These are phyloP conservation scores for Macrolepiota albuminosa DNA, from an alignment of 768 basidiomycete species.

Conservation along the genomic window DNA sequence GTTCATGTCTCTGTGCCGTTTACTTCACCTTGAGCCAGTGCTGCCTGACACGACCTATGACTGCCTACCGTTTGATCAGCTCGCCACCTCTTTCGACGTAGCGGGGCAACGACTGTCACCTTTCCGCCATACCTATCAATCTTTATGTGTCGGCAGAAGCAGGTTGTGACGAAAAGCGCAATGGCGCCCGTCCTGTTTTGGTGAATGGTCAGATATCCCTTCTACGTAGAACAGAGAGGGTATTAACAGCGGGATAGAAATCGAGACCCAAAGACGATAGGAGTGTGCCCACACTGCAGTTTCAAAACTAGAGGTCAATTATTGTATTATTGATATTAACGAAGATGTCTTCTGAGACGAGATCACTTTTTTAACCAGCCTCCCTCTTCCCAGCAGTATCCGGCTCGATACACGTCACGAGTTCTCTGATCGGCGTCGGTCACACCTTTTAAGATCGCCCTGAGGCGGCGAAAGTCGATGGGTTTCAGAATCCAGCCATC, in stretches of 20 bases:
- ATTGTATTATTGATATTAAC: too few relatives aligned
- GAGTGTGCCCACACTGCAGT: too few relatives aligned
- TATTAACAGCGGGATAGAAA: too few relatives aligned
- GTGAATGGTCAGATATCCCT: too few relatives aligned
- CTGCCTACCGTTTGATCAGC: too few relatives aligned
- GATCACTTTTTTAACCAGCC: constrained; percentile 47
- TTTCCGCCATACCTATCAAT: neutral
- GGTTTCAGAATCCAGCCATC: constrained; percentile 87
- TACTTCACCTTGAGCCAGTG: too few relatives aligned
- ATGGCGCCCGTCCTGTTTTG: neutral
- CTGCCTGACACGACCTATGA: too few relatives aligned
- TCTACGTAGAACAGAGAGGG: too few relatives aligned
- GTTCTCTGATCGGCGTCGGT: constrained; percentile 46
- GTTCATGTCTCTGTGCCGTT: too few relatives aligned
- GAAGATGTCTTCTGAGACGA: neutral
- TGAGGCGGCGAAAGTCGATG: constrained; percentile 68
- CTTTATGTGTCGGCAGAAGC: neutral
- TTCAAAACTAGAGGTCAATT: too few relatives aligned
- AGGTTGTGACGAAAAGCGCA: neutral
- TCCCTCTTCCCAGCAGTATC: constrained; percentile 57
- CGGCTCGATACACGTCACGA: constrained; percentile 46
- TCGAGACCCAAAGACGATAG: too few relatives aligned
- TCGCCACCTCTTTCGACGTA: too few relatives aligned
- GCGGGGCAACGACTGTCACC: neutral
- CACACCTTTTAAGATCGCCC: constrained; percentile 54